Percentiles rank a stretch among this genome's conserved stretches.
phyloP scores from a whole-genome alignment of 2,329 filamentous ascomycete genomes.

The Leptodontidium sp. region DNA sequence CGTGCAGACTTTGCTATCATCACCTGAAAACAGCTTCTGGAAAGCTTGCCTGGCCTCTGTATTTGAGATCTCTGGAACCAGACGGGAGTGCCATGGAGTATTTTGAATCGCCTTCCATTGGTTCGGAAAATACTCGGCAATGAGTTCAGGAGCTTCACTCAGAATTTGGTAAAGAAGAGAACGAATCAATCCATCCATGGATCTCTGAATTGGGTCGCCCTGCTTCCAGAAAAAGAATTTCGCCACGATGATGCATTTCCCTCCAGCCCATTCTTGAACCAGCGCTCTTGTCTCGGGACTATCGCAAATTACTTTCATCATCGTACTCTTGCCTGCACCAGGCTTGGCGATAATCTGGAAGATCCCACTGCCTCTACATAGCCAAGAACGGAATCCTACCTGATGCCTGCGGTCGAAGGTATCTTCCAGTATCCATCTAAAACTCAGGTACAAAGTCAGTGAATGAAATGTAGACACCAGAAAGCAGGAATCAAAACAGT shows the following conservation, averaged over 20 bases:
- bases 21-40: not conserved
- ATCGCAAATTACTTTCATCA: not conserved
- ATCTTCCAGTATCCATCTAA: no score
- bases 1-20: not conserved
- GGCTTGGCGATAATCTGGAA: conserved; percentile 8
- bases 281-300: not conserved
- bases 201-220: not conserved
- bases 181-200: not conserved
- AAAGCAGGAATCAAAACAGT: no score
- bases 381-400: no score
- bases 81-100: not conserved
- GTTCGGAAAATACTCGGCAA: not conserved
- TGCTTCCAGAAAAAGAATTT: conserved; percentile 3
- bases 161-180: not conserved
- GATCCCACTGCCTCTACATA: not conserved
- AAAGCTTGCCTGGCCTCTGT: not conserved
- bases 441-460: no score
- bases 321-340: not conserved
- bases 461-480: no score
- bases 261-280: not conserved
- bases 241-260: not conserved
- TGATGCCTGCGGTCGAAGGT: no score
- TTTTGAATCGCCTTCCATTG: not conserved
- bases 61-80: not conserved
- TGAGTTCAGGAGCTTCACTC: not conserved